Conservation (phyloP, 148 eudicot species). For the Nepenthes gracilis region DNA sequence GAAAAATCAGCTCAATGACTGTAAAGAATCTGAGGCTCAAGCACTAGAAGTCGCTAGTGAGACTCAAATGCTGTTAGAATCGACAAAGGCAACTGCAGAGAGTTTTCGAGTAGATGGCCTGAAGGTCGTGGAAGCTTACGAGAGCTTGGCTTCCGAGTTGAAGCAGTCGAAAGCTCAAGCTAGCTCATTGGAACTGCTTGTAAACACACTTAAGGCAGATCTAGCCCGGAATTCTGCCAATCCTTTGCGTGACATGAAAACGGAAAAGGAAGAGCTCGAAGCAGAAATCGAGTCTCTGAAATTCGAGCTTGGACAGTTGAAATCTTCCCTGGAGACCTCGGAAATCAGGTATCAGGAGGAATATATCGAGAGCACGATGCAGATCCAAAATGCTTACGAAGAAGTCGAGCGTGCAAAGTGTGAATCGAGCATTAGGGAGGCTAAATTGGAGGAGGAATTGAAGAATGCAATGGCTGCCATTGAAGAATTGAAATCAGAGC, state of each 20-base stretch:
- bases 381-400: slow-evolving; percentile 67
- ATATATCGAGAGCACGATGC: slow-evolving; percentile 49
- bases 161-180: slow-evolving; percentile 47
- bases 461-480: slow-evolving; percentile 26
- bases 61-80: slow-evolving; percentile 43
- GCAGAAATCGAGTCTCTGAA: slow-evolving; percentile 40
- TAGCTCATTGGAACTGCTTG: slow-evolving; percentile 36
- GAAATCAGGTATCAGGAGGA: slow-evolving; percentile 64
- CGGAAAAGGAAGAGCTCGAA: slow-evolving; percentile 26
- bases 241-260: slow-evolving; percentile 8
- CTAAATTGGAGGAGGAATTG: slow-evolving; percentile 38
- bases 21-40: slow-evolving; percentile 43
- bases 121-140: slow-evolving; percentile 39
- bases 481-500: slow-evolving; percentile 38
- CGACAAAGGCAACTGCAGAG: slow-evolving; percentile 35
- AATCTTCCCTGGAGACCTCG: slow-evolving; percentile 49
- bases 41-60: slow-evolving; percentile 41
- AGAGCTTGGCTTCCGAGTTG: slow-evolving; percentile 33
- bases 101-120: slow-evolving; percentile 31
- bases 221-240: slow-evolving; percentile 10
- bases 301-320: slow-evolving; percentile 32
- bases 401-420: slow-evolving; percentile 41
- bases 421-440: slow-evolving; percentile 42
- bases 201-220: slow-evolving; percentile 30
- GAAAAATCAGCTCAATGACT: slow-evolving; percentile 46